Evolutionary conservation across 2,329 filamentous ascomycete species (phyloP).

Genomic region (Colletotrichum australisinense): DNA sequence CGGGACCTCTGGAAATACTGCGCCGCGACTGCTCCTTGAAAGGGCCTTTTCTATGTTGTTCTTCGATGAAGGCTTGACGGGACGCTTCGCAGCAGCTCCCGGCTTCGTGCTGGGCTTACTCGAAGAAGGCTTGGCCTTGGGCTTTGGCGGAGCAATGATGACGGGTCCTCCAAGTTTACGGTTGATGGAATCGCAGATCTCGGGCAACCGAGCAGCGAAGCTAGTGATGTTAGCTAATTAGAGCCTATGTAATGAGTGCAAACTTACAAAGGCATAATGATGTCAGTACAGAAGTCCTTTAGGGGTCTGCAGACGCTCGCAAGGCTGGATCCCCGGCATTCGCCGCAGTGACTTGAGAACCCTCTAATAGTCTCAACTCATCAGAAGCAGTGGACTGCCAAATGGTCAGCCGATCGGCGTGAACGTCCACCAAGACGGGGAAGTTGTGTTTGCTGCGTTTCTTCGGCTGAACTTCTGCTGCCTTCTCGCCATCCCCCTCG

Average conservation of each 20-base stretch:
- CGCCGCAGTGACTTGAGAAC: constrained; percentile 54
- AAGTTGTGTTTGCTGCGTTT: constrained; percentile 74
- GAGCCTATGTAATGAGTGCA: neutral
- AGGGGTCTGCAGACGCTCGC: constrained; percentile 67
- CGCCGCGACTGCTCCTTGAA: constrained; percentile 65
- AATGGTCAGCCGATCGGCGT: constrained; percentile 83
- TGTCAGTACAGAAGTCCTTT: constrained; percentile 82
- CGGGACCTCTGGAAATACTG: constrained; percentile 67
- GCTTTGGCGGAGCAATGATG: constrained; percentile 65
- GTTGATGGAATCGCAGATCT: constrained; percentile 76
- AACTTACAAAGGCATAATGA: constrained; percentile 81
- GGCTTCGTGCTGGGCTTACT: constrained; percentile 60
- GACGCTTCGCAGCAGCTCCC: constrained; percentile 63
- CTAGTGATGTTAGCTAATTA: constrained; percentile 51
- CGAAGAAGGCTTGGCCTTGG: constrained; percentile 57
- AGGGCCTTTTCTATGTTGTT: constrained; percentile 72
- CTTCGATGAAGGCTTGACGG: constrained; percentile 54
- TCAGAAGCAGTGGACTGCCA: constrained; percentile 82
- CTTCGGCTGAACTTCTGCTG: constrained; percentile 53
- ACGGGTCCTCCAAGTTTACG: constrained; percentile 81
- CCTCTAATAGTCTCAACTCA: constrained; percentile 61
- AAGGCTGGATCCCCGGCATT: constrained; percentile 51
- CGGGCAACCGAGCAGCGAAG: constrained; percentile 81
- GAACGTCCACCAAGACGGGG: constrained; percentile 74
- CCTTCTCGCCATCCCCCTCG: constrained; percentile 47